A percentile compares a stretch with the other conserved stretches of the same genome.
These are phyloP conservation scores for Albifimbria verrucaria DNA, from an alignment of 2,329 filamentous ascomycete species.

Conservation along the genomic window DNA sequence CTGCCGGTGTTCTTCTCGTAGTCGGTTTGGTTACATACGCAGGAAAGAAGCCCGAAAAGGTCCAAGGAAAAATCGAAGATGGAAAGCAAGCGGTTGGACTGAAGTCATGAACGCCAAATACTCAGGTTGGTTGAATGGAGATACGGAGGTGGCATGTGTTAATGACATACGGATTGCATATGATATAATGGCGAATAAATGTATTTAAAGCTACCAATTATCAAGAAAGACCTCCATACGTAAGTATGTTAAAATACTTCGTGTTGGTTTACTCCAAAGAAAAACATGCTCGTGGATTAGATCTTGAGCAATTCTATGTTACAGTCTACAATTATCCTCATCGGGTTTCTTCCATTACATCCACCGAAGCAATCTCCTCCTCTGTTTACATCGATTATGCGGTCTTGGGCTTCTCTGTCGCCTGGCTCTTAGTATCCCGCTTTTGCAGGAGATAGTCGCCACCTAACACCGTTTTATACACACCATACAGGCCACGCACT, in stretches of 20 bases:
- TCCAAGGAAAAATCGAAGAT: not conserved
- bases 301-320: not conserved
- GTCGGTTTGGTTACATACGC: conserved; percentile 22
- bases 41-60: conserved; percentile 9
- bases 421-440: conserved; percentile 10
- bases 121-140: not conserved
- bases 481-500: conserved; percentile 42
- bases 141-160: not conserved
- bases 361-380: not conserved
- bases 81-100: not conserved
- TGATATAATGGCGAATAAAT: not conserved
- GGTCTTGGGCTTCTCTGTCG: conserved; percentile 3
- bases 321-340: not conserved
- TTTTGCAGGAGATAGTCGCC: conserved; percentile 44
- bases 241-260: too few relatives aligned
- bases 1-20: conserved; percentile 20
- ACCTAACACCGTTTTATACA: conserved; percentile 40
- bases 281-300: too few relatives aligned
- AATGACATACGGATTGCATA: not conserved
- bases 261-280: too few relatives aligned
- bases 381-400: not conserved
- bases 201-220: not conserved
- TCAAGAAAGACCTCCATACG: too few relatives aligned
- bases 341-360: too few relatives aligned
- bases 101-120: not conserved